These are phyloP conservation scores for Mycogone perniciosa DNA, from an alignment of 2,329 filamentous ascomycete species.

Conservation along the genomic window DNA sequence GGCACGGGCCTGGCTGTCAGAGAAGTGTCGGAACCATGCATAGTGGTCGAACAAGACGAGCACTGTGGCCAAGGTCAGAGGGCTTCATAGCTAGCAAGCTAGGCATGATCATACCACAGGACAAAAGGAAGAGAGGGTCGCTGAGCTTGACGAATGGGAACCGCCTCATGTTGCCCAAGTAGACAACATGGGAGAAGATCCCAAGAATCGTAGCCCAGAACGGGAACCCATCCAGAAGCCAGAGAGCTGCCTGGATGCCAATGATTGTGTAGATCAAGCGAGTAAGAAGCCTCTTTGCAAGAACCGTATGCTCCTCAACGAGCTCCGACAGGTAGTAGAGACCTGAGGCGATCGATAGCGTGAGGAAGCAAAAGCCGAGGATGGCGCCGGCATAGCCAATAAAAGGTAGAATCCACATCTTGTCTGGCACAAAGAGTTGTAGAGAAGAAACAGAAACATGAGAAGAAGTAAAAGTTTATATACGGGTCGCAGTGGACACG, in stretches of 20 bases:
- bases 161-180: constrained; percentile 74
- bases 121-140: constrained; percentile 79
- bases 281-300: constrained; percentile 80
- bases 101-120: constrained; percentile 57
- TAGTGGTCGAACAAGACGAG: constrained; percentile 89
- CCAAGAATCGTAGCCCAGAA: constrained; percentile 66
- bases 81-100: background rate
- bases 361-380: constrained; percentile 88
- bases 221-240: constrained; percentile 80
- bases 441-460: background rate
- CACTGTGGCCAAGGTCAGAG: constrained; percentile 36
- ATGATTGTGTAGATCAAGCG: constrained; percentile 82
- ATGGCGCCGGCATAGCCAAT: constrained; percentile 83
- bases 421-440: constrained; percentile 21
- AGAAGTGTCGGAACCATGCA: constrained; percentile 94
- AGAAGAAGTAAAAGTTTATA: background rate
- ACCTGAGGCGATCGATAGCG: constrained; percentile 92
- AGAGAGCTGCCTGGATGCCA: constrained; percentile 64
- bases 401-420: constrained; percentile 92
- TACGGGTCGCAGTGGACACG: constrained; percentile 14
- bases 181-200: constrained; percentile 74
- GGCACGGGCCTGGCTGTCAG: constrained; percentile 50
- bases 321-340: constrained; percentile 97
- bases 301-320: constrained; percentile 93
- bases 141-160: constrained; percentile 76